phyloP scores from a whole-genome alignment of 2,329 filamentous ascomycete species.

The Arthroderma sp. region DNA sequence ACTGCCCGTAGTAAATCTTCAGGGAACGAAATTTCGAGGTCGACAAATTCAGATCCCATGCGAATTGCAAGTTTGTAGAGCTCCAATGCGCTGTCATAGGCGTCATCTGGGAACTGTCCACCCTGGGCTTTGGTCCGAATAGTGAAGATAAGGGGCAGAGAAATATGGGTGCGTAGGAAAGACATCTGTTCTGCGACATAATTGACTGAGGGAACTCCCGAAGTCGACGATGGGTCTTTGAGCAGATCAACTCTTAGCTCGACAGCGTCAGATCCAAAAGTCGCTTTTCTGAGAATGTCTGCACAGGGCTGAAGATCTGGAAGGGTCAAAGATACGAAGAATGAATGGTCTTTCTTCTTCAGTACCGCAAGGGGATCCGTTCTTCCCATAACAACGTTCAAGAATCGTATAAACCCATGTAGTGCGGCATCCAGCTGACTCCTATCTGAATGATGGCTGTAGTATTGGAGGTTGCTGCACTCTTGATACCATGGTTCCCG shows the following conservation, averaged over 20 bases:
- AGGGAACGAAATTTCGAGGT: conserved; percentile 80
- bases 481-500: conserved; percentile 81
- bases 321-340: conserved; percentile 84
- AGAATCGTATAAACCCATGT: conserved; percentile 61
- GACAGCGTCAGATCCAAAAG: conserved; percentile 80
- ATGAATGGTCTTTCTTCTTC: conserved; percentile 59
- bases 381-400: conserved; percentile 56
- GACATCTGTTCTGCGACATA: conserved; percentile 74
- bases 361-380: conserved; percentile 44
- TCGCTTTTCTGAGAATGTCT: conserved; percentile 56
- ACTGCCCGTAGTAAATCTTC: conserved; percentile 61
- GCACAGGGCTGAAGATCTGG: conserved; percentile 56
- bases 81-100: conserved; percentile 55
- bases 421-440: conserved; percentile 43
- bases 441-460: conserved; percentile 56
- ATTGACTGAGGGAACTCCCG: conserved; percentile 52
- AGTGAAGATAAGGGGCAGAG: conserved; percentile 82
- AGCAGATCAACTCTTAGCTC: conserved; percentile 89
- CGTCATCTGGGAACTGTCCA: conserved; percentile 71
- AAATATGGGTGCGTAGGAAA: conserved; percentile 57
- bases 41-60: conserved; percentile 81
- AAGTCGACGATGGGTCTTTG: conserved; percentile 51
- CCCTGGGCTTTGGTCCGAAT: conserved; percentile 76
- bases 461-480: conserved; percentile 90
- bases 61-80: conserved; percentile 70